These are phyloP conservation scores for Davidsoniella neocaledoniae DNA, from an alignment of 2,329 filamentous ascomycete genomes.

Conservation along the genomic window DNA sequence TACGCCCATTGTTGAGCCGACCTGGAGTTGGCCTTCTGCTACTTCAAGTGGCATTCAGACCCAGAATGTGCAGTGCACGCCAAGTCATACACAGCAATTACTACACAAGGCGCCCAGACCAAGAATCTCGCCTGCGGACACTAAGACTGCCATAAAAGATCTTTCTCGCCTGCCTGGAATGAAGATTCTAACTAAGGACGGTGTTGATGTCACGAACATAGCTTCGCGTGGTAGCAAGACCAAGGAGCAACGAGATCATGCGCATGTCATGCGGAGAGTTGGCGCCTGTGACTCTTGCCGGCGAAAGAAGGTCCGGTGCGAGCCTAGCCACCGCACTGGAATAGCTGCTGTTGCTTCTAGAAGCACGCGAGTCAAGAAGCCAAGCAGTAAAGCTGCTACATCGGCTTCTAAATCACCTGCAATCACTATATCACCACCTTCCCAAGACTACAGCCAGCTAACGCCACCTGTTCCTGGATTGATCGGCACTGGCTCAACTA, in stretches of 20 bases:
- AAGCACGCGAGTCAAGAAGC: background rate
- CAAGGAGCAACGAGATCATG: conserved; percentile 50
- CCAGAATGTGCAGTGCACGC: background rate
- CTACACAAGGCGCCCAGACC: conserved; percentile 9
- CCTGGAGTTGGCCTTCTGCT: background rate
- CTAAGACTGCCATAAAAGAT: conserved; percentile 3
- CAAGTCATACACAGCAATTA: background rate
- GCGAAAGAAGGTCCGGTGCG: conserved; percentile 46
- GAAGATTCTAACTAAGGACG: conserved; percentile 50
- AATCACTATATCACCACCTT: too few relatives aligned
- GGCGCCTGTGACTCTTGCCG: conserved; percentile 49
- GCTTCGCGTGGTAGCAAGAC: conserved; percentile 47
- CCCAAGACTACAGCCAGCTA: too few relatives aligned
- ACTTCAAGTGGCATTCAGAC: too few relatives aligned
- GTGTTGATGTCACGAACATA: conserved; percentile 44
- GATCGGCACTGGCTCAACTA: too few relatives aligned
- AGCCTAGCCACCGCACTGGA: conserved; percentile 35
- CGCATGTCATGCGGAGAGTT: conserved; percentile 48
- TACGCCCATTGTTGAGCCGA: background rate
- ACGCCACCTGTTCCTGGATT: too few relatives aligned
- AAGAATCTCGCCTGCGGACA: background rate
- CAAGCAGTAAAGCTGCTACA: too few relatives aligned
- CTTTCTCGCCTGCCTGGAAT: conserved; percentile 42
- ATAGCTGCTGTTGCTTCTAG: conserved; percentile 17
- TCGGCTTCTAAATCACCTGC: too few relatives aligned